Conservation (phyloP, 2,329 filamentous ascomycete genomes). For the Nannizziopsis barbatae region DNA sequence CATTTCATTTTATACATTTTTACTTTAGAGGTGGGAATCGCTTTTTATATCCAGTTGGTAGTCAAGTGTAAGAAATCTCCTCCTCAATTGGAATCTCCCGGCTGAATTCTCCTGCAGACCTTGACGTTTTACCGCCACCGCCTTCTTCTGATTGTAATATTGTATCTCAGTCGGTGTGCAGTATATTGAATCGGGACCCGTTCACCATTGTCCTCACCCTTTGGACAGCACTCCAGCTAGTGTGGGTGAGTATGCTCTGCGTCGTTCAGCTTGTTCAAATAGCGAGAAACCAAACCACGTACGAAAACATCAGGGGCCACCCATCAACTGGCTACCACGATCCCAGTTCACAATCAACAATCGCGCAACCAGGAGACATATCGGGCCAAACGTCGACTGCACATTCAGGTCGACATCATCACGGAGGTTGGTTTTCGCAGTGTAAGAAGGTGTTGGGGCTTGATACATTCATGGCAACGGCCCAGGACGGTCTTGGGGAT, state of each 20-base stretch:
- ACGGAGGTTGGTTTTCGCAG: conserved; percentile 58
- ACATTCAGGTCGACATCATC: conserved; percentile 36
- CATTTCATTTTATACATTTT: conserved; percentile 90
- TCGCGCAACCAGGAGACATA: conserved; percentile 41
- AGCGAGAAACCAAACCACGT: conserved; percentile 85
- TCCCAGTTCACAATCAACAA: conserved; percentile 48
- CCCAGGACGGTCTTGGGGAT: conserved; percentile 57
- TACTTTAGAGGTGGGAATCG: conserved; percentile 62
- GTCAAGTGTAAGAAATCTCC: conserved; percentile 52
- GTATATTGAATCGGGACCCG: conserved; percentile 64
- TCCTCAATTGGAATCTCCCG: not conserved
- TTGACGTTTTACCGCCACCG: conserved; percentile 47
- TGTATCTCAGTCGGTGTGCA: conserved; percentile 63
- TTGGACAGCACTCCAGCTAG: conserved; percentile 75
- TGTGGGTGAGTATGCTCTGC: conserved; percentile 95
- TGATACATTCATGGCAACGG: conserved; percentile 87
- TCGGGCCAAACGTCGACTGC: conserved; percentile 50
- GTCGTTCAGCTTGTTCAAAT: conserved; percentile 91
- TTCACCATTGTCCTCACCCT: conserved; percentile 69
- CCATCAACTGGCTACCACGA: conserved; percentile 45
- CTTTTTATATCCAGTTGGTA: conserved; percentile 58
- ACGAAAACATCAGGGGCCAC: conserved; percentile 86
- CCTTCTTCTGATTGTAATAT: conserved; percentile 53
- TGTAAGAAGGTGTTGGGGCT: conserved; percentile 81
- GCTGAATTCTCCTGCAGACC: conserved; percentile 41